Evolutionary conservation across 2,329 filamentous ascomycete genomes (phyloP).

Genomic region (Phoma sp.): DNA sequence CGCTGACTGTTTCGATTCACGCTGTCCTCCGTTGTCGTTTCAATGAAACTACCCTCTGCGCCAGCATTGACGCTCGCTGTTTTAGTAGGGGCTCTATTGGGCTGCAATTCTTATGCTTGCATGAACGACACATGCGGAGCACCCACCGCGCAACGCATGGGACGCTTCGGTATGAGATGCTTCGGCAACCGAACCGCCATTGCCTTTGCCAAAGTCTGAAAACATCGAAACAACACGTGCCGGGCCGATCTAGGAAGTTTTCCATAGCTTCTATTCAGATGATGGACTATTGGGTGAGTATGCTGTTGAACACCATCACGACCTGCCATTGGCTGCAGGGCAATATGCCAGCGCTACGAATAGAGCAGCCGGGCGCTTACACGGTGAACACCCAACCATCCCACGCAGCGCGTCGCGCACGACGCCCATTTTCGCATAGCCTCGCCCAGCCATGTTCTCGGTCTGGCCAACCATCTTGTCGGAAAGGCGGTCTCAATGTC

Average conservation of each 20-base stretch:
- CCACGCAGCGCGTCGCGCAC: constrained; percentile 30
- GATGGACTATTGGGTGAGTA: constrained; percentile 37
- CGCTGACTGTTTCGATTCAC: constrained; percentile 21
- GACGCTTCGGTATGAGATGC: constrained; percentile 2
- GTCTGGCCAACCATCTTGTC: constrained; percentile 39
- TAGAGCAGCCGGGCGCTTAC: constrained; percentile 45
- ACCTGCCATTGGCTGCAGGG: constrained; percentile 34
- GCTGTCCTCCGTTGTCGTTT: not conserved
- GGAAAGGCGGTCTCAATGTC: constrained; percentile 35
- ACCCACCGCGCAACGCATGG: constrained; percentile 10
- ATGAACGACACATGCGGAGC: not conserved
- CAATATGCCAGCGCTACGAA: constrained; percentile 36
- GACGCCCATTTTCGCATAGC: constrained; percentile 28
- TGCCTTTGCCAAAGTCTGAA: constrained; percentile 3
- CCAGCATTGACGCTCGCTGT: not conserved
- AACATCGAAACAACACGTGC: constrained; percentile 15
- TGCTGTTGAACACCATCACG: constrained; percentile 31
- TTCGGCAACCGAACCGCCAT: constrained; percentile 14
- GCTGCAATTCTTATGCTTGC: not conserved
- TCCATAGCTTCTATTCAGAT: constrained; percentile 9
- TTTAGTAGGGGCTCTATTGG: not conserved
- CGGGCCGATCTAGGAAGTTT: not conserved
- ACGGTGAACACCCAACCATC: constrained; percentile 42
- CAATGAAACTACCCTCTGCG: not conserved
- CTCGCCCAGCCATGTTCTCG: constrained; percentile 12